Evolutionary conservation across 1,284 basidiomycete species (phyloP), one percentile per base, ranked within the genome.

Genomic region (Marasmius tenuissimus): DNA sequence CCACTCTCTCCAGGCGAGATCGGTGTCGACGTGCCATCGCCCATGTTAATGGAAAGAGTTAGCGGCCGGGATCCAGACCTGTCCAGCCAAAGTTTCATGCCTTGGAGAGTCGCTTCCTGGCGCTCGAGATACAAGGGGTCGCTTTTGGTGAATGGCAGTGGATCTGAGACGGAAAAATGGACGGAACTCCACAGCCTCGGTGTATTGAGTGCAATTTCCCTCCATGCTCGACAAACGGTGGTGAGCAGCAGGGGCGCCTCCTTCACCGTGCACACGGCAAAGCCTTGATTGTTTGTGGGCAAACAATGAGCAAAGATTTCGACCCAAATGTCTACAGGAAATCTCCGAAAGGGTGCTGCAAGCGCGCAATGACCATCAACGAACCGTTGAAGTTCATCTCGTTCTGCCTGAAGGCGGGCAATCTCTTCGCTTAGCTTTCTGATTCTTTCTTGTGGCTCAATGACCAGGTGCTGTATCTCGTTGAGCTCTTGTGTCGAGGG

Each of bases 281-380:
- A 8, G 12, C 51, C 34, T 6, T 54, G 38, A 8, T 48, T 16
- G 11, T n/a, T 33, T 3, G 50, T 33, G 9, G 59, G 59, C 18
- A 60, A 35, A 47, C 59, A 60, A 9, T 60, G 50, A 47, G 45
- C 48, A 39, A 60, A 60, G 33, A 60, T 60, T 35, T 55, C 35
- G 8, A 8, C 39, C 7, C 53, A 11, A 4, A 60, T 33, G 34
- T 60, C 59, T 11, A 12, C 20, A 45, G 59, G 51, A 51, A 60
- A 39, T 10, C 49, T 16, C 33, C 51, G 20, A 51, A 60, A 39
- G 18, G 48, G 27, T 27, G 27, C 27, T 27, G 27, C 27, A 4
- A 27, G 27, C 27, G 27, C 27, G 27, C 2, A 4, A 27, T 49
- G 48, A n/a, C 6, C 18, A 10, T 49, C 48, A 11, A 49, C 18